These are phyloP conservation scores for Musa balbisiana DNA, from an alignment of 202 grass and related monocot species.

Conservation along the genomic window DNA sequence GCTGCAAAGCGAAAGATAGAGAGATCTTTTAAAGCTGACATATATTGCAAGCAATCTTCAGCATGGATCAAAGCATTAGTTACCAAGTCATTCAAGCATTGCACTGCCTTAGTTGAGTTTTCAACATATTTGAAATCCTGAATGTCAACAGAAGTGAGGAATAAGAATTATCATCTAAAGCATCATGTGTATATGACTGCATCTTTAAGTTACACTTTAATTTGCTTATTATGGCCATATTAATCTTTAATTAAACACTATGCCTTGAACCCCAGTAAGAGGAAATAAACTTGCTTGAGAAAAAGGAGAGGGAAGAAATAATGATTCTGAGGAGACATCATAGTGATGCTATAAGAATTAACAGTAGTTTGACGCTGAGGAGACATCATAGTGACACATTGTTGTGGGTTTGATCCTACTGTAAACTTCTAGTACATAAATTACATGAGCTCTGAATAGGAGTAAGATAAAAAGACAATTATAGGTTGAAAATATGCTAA, in stretches of 20 bases:
- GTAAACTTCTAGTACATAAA: too few relatives aligned
- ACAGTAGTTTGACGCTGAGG: too few relatives aligned
- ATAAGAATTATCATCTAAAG: neutral
- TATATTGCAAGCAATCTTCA: conserved; percentile 76
- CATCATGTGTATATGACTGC: neutral
- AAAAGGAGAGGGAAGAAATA: neutral
- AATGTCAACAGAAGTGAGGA: neutral
- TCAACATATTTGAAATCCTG: conserved; percentile 84
- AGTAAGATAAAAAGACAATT: too few relatives aligned
- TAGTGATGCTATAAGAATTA: too few relatives aligned
- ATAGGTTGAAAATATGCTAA: too few relatives aligned
- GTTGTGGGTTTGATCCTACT: too few relatives aligned
- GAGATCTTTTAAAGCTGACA: conserved; percentile 64
- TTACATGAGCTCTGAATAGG: too few relatives aligned
- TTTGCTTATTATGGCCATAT: neutral
- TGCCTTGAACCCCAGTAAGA: neutral
- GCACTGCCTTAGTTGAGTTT: conserved; percentile 73
- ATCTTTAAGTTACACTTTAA: neutral
- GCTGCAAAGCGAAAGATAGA: conserved; percentile 84
- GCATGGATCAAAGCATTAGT: conserved; percentile 79
- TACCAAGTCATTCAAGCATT: conserved; percentile 94
- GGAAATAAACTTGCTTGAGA: neutral
- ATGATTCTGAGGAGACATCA: neutral
- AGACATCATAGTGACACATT: too few relatives aligned
- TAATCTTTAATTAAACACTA: neutral